phyloP scores from a whole-genome alignment of 1,284 basidiomycete genomes.

The Trametes hirsuta region DNA sequence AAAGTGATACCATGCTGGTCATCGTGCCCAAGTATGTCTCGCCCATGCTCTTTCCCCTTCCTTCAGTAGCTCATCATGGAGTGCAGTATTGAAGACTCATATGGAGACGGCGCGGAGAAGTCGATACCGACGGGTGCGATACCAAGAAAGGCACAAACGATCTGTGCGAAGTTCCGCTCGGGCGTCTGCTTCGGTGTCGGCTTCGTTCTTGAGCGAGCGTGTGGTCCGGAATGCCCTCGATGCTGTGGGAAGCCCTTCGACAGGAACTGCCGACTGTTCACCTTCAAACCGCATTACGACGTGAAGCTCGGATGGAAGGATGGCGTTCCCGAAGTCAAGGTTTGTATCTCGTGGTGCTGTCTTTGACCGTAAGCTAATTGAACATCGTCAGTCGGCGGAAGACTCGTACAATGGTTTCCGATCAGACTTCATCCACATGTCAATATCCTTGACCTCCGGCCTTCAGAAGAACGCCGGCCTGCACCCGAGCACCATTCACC shows the following conservation, averaged over 20 bases:
- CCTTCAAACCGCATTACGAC: constrained; percentile 84
- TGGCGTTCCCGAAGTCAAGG: constrained; percentile 53
- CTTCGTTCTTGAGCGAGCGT: constrained; percentile 84
- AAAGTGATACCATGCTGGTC: constrained; percentile 80
- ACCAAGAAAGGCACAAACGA: constrained; percentile 41
- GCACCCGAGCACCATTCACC: constrained; percentile 77
- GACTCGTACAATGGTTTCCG: constrained; percentile 93
- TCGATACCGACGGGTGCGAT: constrained; percentile 27
- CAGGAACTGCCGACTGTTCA: constrained; percentile 81
- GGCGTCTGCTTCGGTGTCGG: constrained; percentile 94
- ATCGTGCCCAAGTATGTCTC: constrained; percentile 75
- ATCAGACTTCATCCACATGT: constrained; percentile 94
- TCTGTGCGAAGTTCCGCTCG: constrained; percentile 84
- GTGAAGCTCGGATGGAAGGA: constrained; percentile 67
- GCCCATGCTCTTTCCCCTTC: not conserved
- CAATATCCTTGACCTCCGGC: constrained; percentile 79
- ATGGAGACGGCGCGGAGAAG: constrained; percentile 18
- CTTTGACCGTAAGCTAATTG: not conserved
- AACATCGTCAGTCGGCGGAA: constrained; percentile 42
- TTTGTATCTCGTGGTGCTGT: constrained; percentile 33
- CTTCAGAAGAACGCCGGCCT: constrained; percentile 33
- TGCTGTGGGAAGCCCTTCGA: constrained; percentile 74
- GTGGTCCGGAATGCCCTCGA: constrained; percentile 69
- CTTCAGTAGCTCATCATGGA: constrained; percentile 1
- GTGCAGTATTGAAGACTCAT: constrained; percentile 36